Evolutionary conservation across 768 basidiomycete genomes (phyloP).

Genomic region (Tulasnella sp.): DNA sequence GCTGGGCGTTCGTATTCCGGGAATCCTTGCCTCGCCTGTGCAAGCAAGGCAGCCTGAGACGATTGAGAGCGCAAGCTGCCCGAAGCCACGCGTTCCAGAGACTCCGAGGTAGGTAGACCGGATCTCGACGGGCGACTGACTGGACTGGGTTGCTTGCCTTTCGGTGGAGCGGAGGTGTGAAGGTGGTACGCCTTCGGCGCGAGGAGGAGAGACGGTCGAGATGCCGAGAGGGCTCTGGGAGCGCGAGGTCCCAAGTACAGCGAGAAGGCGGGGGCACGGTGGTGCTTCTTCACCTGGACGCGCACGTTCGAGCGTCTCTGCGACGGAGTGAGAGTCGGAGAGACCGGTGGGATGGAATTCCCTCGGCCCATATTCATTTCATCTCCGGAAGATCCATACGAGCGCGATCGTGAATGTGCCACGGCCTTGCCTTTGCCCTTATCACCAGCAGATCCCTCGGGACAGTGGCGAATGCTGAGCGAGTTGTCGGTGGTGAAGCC

Average conservation of each 20-base stretch:
- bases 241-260: constrained; percentile 39
- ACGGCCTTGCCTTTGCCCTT: neutral
- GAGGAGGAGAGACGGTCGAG: constrained; percentile 42
- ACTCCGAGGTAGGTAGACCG: neutral
- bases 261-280: constrained; percentile 66
- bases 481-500: constrained; percentile 10
- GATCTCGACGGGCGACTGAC: neutral
- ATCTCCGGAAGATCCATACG: neutral
- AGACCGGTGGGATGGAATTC: neutral
- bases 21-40: neutral
- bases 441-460: neutral
- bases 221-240: neutral
- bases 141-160: neutral
- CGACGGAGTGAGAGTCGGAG: neutral
- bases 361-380: neutral
- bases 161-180: constrained; percentile 24
- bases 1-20: neutral
- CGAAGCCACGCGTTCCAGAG: neutral
- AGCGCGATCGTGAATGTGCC: neutral
- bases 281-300: constrained; percentile 59
- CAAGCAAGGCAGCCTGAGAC: neutral
- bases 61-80: neutral
- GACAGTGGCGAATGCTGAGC: neutral
- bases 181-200: constrained; percentile 68
- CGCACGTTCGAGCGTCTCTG: constrained; percentile 11